Conservation (phyloP, 192 early-diverging fungal genomes). For the Coemansia sp. region DNA sequence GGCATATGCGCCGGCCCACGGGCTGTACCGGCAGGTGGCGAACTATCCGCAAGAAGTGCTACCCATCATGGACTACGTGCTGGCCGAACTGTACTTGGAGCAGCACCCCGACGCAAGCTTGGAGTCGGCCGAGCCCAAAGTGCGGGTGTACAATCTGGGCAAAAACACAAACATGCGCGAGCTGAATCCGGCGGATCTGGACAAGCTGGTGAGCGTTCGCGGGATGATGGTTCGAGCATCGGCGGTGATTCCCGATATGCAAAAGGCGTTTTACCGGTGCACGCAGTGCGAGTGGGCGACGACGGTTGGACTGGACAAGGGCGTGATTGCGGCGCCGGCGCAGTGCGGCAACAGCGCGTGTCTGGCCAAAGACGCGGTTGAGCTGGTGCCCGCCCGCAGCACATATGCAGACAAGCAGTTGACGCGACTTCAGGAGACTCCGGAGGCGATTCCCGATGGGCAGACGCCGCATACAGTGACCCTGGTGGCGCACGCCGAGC, state of each 20-base stretch:
- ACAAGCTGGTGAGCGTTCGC: conserved; percentile 93
- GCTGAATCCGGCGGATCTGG: conserved; percentile 94
- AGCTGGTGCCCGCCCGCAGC: conserved; percentile 58
- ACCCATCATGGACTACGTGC: conserved; percentile 62
- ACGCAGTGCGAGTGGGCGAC: conserved; percentile 66
- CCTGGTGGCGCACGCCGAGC: conserved; percentile 59
- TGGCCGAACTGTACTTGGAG: conserved; percentile 63
- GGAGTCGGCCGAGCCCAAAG: conserved; percentile 60
- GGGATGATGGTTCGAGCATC: conserved; percentile 91
- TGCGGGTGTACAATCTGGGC: conserved; percentile 85
- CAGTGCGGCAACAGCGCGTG: conserved; percentile 67
- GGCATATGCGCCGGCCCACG: conserved; percentile 64
- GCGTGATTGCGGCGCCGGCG: conserved; percentile 45
- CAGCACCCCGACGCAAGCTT: conserved; percentile 71
- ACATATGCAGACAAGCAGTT: conserved; percentile 88
- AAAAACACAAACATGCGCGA: conserved; percentile 86
- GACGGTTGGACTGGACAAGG: conserved; percentile 62
- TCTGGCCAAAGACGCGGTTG: conserved; percentile 61
- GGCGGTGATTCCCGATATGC: conserved; percentile 92
- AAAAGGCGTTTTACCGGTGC: conserved; percentile 92
- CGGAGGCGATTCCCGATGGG: conserved; percentile 61
- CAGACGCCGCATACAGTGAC: conserved; percentile 55
- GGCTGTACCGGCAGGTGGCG: conserved; percentile 80
- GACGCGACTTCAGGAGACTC: conserved; percentile 57
- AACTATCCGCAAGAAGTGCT: conserved; percentile 75